These are phyloP conservation scores for Aureobasidium zeae DNA, from an alignment of 2,329 filamentous ascomycete genomes.

Conservation along the genomic window DNA sequence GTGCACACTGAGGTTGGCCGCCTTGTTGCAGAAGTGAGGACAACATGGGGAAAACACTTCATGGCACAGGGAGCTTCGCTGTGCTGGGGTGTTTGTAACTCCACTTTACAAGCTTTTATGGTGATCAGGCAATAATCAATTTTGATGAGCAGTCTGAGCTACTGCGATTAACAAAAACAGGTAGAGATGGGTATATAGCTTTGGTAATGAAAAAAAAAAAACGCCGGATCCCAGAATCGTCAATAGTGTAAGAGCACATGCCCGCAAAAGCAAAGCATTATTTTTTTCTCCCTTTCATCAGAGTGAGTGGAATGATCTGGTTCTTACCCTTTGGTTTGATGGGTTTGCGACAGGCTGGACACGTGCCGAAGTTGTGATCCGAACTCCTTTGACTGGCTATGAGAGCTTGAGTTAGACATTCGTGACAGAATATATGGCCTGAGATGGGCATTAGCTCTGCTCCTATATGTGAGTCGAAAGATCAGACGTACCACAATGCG, in stretches of 20 bases:
- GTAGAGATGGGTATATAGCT: slow-evolving; percentile 9
- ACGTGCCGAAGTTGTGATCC: slow-evolving; percentile 36
- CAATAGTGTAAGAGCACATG: neutral
- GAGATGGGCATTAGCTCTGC: slow-evolving; percentile 11
- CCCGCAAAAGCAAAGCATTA: neutral
- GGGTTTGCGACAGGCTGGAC: slow-evolving; percentile 40
- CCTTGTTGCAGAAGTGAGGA: too few species aligned
- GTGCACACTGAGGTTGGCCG: too few species aligned
- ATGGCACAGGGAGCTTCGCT: too few species aligned
- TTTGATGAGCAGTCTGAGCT: neutral
- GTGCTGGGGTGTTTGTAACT: neutral
- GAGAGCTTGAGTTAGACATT: slow-evolving; percentile 52
- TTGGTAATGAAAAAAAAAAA: slow-evolving; percentile 5
- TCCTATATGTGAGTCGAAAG: neutral
- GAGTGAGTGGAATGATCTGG: slow-evolving; percentile 34
- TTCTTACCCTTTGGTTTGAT: slow-evolving; percentile 31
- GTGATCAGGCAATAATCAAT: neutral
- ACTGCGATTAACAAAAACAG: neutral
- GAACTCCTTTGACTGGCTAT: slow-evolving; percentile 45
- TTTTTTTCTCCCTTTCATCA: slow-evolving; percentile 27
- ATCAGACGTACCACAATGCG: slow-evolving; percentile 45
- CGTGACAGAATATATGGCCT: slow-evolving; percentile 58
- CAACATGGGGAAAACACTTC: too few species aligned
- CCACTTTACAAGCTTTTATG: neutral
- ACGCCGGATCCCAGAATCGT: slow-evolving; percentile 5